Base-by-base conservation (phyloP, 192 early-diverging fungal species). In the Geranomyces michiganensis region DNA sequence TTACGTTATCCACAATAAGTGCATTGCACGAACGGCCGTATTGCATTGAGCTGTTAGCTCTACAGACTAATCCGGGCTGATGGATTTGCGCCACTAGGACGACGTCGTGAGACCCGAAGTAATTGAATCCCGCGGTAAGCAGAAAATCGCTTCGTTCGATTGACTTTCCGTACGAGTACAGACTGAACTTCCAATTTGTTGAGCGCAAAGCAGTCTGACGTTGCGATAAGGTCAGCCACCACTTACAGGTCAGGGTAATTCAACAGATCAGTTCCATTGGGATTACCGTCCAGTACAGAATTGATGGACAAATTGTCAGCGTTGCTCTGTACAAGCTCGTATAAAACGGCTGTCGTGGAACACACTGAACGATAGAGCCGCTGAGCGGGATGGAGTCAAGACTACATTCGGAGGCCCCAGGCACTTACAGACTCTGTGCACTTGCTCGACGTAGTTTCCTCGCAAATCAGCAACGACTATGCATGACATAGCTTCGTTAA, bases 101-200 rank as follows among this genome's bases (percentile, higher is more conserved):
- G n/a, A 15, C 51, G 51, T 53, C 51, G n/a, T 26, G 51, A 24
- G 51, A n/a, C 17, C 19, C n/a, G 15, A 26, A 3, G 7, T 24
- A 24, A 7, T 53, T 26, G 51, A 53, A 53, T 53, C 51, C 51
- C 51, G 51, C 51, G 15, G 51, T 9, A 17, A 53, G 6, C 7
- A 53, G n/a, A 53, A 53, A 53, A 17, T 53, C 51, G 51, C 51
- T 53, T 53, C 51, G 4, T 15, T 53, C 51, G 15, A 53, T 53
- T 3, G 51, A 53, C 24, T 3, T 53, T 53, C 17, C 51, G 51
- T 53, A 53, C 7, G 51, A 53, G 51, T 53, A 53, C n/a, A 53
- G 51, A 9, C 51, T 53, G 51, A n/a, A 53, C 19, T 4, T 17
- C 7, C 24, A n/a, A 26, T 24, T n/a, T n/a, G n/a, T n/a, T n/a